Percentiles rank a stretch among this genome's conserved stretches.
Conservation (phyloP, 108 stramenopile genomes). For the Nitzschia sp. region DNA sequence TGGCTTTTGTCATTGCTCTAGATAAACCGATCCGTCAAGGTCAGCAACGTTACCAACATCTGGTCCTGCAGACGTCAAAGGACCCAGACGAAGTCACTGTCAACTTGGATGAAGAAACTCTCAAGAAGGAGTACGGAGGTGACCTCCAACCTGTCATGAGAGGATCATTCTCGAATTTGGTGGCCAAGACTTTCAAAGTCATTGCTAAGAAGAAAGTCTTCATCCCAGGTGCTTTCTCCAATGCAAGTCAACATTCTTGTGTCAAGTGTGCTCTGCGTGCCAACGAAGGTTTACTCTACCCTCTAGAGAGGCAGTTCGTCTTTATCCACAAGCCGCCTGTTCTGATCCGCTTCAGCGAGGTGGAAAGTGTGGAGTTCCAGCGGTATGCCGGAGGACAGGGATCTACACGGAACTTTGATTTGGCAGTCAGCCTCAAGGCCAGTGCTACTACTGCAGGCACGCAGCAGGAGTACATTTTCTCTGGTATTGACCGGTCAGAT, state of each 20-base stretch:
- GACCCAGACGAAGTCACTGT: constrained; percentile 82
- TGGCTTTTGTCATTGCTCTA: constrained; percentile 96
- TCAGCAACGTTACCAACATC: constrained; percentile 95
- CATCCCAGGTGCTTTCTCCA: constrained; percentile 90
- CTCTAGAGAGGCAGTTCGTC: constrained; percentile 97
- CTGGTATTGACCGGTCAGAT: constrained; percentile 88
- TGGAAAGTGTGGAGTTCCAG: constrained; percentile 95
- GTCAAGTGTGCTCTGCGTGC: constrained; percentile 88
- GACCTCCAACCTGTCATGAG: constrained; percentile 87
- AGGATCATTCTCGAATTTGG: constrained; percentile 90
- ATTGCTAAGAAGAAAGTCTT: constrained; percentile 97
- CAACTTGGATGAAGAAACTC: constrained; percentile 89
- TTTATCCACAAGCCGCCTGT: constrained; percentile 99
- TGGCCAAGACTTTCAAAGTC: constrained; percentile 97
- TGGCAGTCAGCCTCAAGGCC: constrained; percentile 72
- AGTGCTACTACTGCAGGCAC: constrained; percentile 32
- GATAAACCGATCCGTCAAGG: constrained; percentile 98
- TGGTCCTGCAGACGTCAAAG: constrained; percentile 91
- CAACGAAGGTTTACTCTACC: constrained; percentile 96
- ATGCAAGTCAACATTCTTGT: constrained; percentile 82
- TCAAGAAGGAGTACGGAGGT: constrained; percentile 87
- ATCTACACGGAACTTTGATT: constrained; percentile 92
- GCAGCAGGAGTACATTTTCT: constrained; percentile 81
- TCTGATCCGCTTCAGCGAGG: constrained; percentile 95
- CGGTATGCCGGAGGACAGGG: constrained; percentile 91